Evolutionary conservation across 2,329 filamentous ascomycete genomes (phyloP), one percentile per base, ranked within the genome.

Genomic region (Chaetothyriales sp.): DNA sequence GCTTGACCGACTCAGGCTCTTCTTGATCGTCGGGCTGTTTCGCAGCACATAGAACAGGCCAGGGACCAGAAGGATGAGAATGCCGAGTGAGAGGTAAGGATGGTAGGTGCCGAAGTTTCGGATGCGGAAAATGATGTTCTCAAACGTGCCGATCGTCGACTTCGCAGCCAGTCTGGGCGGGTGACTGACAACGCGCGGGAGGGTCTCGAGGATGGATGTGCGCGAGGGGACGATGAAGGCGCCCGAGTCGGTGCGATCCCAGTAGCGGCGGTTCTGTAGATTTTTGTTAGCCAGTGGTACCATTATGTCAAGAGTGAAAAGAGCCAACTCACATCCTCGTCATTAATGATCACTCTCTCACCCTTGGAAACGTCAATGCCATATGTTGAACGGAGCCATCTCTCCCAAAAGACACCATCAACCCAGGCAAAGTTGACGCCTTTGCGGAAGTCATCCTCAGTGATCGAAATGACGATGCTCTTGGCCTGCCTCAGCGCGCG

Each of bases 391-490:
- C 84, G 78, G 57, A 98, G 80, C 92, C 92, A 98, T 55, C 90
- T 79, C 68, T 96, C 89, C 92, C 92, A 98, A 67, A 96, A 96
- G 6, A 86, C 79, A 48, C 89, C 88, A 64, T 98, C 92, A 10
- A 96, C 87, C 92, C 92, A 98, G 10, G 92, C 92, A 67, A 98
- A 98, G 7, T 80, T 79, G 43, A 96, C 88, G 64, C 94, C 85
- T 66, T 90, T 94, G 60, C 83, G 83, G 63, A 88, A 81, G 49
- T 86, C 79, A 18, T 61, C 59, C 63, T 84, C 84, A 60, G 90
- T 84, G 79, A 95, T 93, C 60, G 88, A 86, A 64, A 98, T 89
- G 28, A 82, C 81, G 63, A 94, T 94, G 57, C 80, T 83, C 74
- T 98, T 98, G 36, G 92, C 93, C 44, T 84, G 77, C 39, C 87